These are phyloP conservation scores for Diaporthe citri DNA, from an alignment of 2,329 filamentous ascomycete species.

Conservation along the genomic window DNA sequence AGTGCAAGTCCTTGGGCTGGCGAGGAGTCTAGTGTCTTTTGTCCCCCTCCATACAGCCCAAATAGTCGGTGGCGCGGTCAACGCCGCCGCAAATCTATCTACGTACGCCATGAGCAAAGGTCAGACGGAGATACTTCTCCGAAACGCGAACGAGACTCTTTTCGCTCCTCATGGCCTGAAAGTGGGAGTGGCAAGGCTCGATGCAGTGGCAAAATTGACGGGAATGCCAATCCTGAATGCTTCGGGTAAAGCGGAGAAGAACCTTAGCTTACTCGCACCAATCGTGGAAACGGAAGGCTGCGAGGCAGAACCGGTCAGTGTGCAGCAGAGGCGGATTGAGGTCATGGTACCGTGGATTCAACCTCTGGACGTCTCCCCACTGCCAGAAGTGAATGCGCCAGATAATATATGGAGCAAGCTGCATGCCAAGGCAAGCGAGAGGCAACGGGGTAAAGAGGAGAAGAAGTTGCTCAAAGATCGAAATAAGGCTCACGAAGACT, in stretches of 20 bases:
- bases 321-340: constrained; percentile 40
- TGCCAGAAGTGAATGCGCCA: constrained; percentile 15
- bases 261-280: constrained; percentile 36
- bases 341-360: constrained; percentile 40
- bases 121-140: constrained; percentile 40
- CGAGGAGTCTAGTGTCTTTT: constrained; percentile 39
- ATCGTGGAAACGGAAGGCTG: constrained; percentile 28
- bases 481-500: not conserved
- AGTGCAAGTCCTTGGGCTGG: constrained; percentile 40
- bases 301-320: constrained; percentile 15
- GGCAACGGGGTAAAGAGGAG: constrained; percentile 30
- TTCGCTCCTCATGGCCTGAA: constrained; percentile 40
- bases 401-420: constrained; percentile 10
- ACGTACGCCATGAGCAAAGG: constrained; percentile 41
- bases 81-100: constrained; percentile 24
- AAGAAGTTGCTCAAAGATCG: constrained; percentile 28
- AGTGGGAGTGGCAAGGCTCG: constrained; percentile 41
- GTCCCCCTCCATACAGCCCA: constrained; percentile 43
- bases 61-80: constrained; percentile 29
- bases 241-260: constrained; percentile 39
- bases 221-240: constrained; percentile 41
- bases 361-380: constrained; percentile 38
- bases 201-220: constrained; percentile 41
- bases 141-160: constrained; percentile 37
- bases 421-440: constrained; percentile 23